These are phyloP conservation scores for Daldinia eschscholtzii DNA, from an alignment of 2,329 filamentous ascomycete genomes.

Conservation along the genomic window DNA sequence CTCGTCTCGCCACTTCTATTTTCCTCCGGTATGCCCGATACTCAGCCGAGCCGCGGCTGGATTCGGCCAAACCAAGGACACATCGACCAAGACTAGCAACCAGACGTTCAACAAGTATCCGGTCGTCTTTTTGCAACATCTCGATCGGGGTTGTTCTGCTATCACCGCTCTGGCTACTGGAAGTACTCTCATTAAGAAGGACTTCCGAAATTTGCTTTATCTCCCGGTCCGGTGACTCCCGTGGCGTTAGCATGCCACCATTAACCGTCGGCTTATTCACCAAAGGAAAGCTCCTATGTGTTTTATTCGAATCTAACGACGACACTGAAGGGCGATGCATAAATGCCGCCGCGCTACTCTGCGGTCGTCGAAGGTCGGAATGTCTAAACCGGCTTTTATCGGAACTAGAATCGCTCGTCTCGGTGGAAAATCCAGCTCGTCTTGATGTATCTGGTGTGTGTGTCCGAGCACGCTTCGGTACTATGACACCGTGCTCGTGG, in stretches of 20 bases:
- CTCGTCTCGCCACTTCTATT: constrained; percentile 79
- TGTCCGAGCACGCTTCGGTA: constrained; percentile 47
- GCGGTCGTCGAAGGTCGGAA: constrained; percentile 59
- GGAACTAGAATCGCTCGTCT: constrained; percentile 45
- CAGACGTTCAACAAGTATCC: constrained; percentile 69
- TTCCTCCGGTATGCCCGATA: constrained; percentile 75
- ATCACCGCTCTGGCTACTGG: constrained; percentile 48
- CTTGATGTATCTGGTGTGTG: constrained; percentile 53
- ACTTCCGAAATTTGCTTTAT: constrained; percentile 62
- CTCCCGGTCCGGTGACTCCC: constrained; percentile 63
- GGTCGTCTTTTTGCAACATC: constrained; percentile 67
- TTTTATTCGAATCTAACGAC: constrained; percentile 69
- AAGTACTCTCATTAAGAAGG: constrained; percentile 63
- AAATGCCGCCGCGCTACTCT: constrained; percentile 56
- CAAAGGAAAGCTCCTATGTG: constrained; percentile 72
- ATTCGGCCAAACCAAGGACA: constrained; percentile 69
- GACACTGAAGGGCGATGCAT: constrained; percentile 69
- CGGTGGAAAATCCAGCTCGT: constrained; percentile 46
- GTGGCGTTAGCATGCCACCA: constrained; percentile 62
- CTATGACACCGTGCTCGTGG: constrained; percentile 39
- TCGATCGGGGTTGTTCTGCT: constrained; percentile 59
- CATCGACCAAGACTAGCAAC: constrained; percentile 72
- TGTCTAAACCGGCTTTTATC: constrained; percentile 47
- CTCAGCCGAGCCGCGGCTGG: constrained; percentile 67
- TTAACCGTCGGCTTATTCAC: constrained; percentile 65